Evolutionary conservation across 2,329 filamentous ascomycete species (phyloP).

Genomic region (Fusarium keratoplasticum): DNA sequence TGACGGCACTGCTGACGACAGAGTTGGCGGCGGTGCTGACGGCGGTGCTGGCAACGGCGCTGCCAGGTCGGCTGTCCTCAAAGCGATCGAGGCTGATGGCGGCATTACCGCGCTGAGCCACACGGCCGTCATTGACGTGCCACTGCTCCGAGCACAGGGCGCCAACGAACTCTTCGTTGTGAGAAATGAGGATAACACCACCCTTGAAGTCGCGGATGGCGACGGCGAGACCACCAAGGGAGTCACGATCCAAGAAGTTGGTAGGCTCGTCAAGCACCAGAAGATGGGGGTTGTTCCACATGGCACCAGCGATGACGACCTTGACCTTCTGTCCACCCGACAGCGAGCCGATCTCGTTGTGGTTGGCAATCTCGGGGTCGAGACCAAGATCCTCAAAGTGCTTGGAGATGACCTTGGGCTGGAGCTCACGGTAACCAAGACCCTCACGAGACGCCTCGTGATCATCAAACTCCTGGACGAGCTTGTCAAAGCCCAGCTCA

Average conservation of each 20-base stretch:
- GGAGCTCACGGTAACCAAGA: conserved; percentile 93
- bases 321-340: conserved; percentile 99
- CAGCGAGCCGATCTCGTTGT: conserved; percentile 96
- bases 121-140: conserved; percentile 89
- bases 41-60: conserved; percentile 64
- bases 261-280: conserved; percentile 98
- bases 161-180: conserved; percentile 99
- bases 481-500: conserved; percentile 88
- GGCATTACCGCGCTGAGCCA: conserved; percentile 84
- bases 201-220: conserved; percentile 98
- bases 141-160: conserved; percentile 96
- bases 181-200: conserved; percentile 98
- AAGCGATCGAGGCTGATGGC: conserved; percentile 85
- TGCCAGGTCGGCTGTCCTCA: conserved; percentile 80
- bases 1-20: conserved; percentile 70
- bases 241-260: conserved; percentile 99
- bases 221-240: conserved; percentile 94
- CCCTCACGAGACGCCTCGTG: conserved; percentile 99
- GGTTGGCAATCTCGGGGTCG: conserved; percentile 97
- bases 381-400: conserved; percentile 98
- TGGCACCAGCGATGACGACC: conserved; percentile 93
- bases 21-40: conserved; percentile 54
- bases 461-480: conserved; percentile 98
- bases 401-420: conserved; percentile 94
- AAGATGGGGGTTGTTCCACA: conserved; percentile 99